Base-by-base conservation (phyloP, 495 filamentous ascomycete species). In the Corynascus novoguineensis region DNA sequence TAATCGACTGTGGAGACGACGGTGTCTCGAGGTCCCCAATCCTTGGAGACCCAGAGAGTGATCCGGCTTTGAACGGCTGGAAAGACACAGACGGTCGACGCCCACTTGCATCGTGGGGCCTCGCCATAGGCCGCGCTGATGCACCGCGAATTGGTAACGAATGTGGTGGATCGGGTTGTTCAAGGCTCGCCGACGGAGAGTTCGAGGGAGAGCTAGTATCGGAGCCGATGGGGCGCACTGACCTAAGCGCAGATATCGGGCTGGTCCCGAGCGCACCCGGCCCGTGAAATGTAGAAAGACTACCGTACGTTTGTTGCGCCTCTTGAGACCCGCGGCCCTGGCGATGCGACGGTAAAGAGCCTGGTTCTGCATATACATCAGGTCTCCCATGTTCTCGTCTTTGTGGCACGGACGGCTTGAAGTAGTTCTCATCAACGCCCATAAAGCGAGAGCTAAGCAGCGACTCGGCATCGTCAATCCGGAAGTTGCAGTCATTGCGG, bases 21-120 rank as follows among this genome's bases (percentile, higher is more conserved):
- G 75, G 75, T 22, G 68, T 61, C 40, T 76, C 75, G 41, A 75
- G 69, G 3, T 69, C 71, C 5, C 60, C 41, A 11, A 68, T 35
- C 31, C 74, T 68, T 14, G 93, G 93, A 10, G 92, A 97, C n/a
- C 88, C 87, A 15, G 91, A 95, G 17, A 98, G 78, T 19, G 92
- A 91, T 9, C 91, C 89, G 7, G 92, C 89, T 73, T 97, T 98
- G 73, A 98, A 98, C 1, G 92, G 75, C 65, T 91, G 88, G 66
- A 96, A 96, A 2, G 92, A 96, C 15, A 96, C 81, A 0, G 92
- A 97, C 10, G 89, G 82, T n/a, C 92, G 84, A 59, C 76, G 59
- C 60, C 51, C 54, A 42, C 62, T 27, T 14, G 65, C 67, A 54
- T 78, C 68, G 31, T 61, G 31, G 46, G 60, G 56, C 50, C 88